These are phyloP conservation scores for Mrakia frigida DNA, from an alignment of 768 basidiomycete genomes.

Conservation along the genomic window DNA sequence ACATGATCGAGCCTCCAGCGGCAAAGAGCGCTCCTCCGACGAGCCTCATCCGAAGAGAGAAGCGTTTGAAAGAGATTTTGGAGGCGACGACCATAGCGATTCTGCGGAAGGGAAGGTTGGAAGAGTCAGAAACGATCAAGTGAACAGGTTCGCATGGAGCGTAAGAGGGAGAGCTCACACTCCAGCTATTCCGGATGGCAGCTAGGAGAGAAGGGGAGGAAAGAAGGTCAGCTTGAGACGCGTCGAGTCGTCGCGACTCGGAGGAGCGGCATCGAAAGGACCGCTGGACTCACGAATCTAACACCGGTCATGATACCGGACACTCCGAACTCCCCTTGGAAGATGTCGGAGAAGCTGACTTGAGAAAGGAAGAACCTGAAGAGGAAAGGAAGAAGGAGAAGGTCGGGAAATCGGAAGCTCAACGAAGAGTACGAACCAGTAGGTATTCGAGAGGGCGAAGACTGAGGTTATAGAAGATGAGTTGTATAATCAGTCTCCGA, in stretches of 20 bases:
- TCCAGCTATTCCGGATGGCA: not conserved
- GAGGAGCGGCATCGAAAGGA: no score
- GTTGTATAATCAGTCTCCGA: not conserved
- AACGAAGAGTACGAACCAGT: not conserved
- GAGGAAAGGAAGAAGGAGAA: not conserved
- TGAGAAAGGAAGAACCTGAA: not conserved
- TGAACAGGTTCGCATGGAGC: not conserved
- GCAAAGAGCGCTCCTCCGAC: not conserved
- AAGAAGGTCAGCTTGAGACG: not conserved
- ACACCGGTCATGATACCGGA: conserved; percentile 2
- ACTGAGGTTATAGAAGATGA: not conserved
- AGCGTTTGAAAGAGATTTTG: not conserved
- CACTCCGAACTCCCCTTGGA: not conserved
- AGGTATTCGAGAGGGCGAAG: not conserved
- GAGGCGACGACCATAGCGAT: not conserved
- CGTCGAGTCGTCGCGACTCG: not conserved
- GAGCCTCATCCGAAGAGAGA: conserved; percentile 5
- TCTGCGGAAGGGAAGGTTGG: not conserved
- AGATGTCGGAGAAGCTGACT: not conserved
- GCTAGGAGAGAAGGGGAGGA: not conserved
- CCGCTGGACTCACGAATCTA: not conserved
- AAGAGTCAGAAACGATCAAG: not conserved
- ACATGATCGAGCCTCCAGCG: not conserved
- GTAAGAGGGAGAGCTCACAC: not conserved
- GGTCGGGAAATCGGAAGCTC: no score